Conservation (phyloP, 106 monocot genomes). For the Acorus gramineus region DNA sequence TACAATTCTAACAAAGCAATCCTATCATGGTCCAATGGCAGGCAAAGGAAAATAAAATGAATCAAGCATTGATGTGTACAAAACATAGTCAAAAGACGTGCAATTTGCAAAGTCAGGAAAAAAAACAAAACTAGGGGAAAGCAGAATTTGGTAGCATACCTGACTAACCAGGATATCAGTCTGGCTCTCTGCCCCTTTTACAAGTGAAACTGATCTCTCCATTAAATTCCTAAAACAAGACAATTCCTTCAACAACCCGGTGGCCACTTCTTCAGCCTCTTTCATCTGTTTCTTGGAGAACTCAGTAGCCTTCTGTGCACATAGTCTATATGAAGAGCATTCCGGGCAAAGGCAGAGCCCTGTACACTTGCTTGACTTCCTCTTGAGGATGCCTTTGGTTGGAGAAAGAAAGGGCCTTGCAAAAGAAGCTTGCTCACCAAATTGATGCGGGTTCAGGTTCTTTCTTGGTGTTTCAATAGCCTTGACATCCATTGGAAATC, state of each 20-base stretch:
- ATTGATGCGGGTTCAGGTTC: not conserved
- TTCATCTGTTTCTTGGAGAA: constrained; percentile 65
- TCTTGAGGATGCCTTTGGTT: constrained; percentile 46
- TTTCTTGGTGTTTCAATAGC: not conserved
- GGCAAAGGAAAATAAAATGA: too few species aligned
- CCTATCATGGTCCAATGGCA: too few species aligned
- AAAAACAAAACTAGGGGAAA: too few species aligned
- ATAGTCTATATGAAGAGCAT: constrained; percentile 34
- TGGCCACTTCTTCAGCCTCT: constrained; percentile 49
- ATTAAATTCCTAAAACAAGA: constrained; percentile 31
- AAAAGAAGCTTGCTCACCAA: not conserved
- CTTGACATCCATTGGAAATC: not conserved
- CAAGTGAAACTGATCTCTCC: constrained; percentile 24
- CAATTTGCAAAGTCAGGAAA: too few species aligned
- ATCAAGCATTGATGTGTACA: too few species aligned
- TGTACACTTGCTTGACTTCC: constrained; percentile 31
- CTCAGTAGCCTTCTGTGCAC: constrained; percentile 58
- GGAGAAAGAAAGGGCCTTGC: constrained; percentile 14
- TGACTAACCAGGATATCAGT: too few species aligned
- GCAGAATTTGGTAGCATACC: too few species aligned
- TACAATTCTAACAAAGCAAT: too few species aligned
- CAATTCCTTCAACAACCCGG: constrained; percentile 46
- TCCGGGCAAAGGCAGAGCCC: constrained; percentile 65
- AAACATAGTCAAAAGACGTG: too few species aligned
- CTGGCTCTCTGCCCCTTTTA: too few species aligned